A percentile compares a stretch with the other conserved stretches of the same genome.
Evolutionary conservation across 1,139 yeast genomes (phyloP).

Genomic region (Yamadazyma friedrichii): DNA sequence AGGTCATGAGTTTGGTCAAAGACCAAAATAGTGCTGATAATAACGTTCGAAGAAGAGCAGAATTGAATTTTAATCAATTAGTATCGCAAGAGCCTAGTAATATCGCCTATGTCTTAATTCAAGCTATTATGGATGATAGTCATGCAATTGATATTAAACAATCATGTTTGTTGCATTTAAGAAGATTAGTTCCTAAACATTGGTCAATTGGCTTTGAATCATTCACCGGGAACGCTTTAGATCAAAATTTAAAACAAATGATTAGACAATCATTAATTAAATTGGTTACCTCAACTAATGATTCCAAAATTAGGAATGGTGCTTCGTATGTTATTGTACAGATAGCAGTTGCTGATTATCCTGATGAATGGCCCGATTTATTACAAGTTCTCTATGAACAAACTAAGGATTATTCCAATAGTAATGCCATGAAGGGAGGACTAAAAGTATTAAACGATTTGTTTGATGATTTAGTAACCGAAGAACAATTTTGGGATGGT

Average conservation of each 20-base stretch:
- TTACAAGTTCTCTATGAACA: conserved; percentile 47
- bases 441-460: conserved; percentile 71
- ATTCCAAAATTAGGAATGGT: conserved; percentile 64
- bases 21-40: conserved; percentile 42
- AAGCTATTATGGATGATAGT: conserved; percentile 20
- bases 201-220: conserved; percentile 90
- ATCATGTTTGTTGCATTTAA: conserved; percentile 66
- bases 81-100: conserved; percentile 31
- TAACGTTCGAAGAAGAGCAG: conserved; percentile 32
- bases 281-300: conserved; percentile 49
- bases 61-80: conserved; percentile 29
- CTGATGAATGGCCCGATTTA: conserved; percentile 92
- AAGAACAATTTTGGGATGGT: conserved; percentile 79
- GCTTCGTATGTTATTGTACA: conserved; percentile 78
- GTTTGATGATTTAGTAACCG: conserved; percentile 82
- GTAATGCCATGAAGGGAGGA: conserved; percentile 55
- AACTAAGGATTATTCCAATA: conserved; percentile 31
- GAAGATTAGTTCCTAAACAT: conserved; percentile 64
- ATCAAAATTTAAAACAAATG: conserved; percentile 47
- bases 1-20: conserved; percentile 17
- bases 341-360: conserved; percentile 86
- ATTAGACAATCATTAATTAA: conserved; percentile 52
- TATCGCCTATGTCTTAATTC: conserved; percentile 28
- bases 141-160: conserved; percentile 47
- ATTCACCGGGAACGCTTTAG: conserved; percentile 66